These are phyloP conservation scores for Spergularia bocconei DNA, from an alignment of 148 eudicot genomes.

Conservation along the genomic window DNA sequence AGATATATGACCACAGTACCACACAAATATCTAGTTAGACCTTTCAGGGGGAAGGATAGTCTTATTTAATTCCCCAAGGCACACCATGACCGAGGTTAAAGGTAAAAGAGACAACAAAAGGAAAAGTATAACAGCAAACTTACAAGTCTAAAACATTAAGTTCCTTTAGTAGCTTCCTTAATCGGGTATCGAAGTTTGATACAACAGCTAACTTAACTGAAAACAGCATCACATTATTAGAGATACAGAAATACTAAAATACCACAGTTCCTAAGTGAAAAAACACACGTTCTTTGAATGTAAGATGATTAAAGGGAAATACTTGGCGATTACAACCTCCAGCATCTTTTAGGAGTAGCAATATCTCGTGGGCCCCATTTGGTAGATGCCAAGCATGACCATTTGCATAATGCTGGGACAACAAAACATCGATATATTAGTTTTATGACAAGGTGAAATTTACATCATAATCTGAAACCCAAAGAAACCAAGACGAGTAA, in stretches of 20 bases:
- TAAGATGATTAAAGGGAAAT: conserved; percentile 27
- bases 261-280: neutral
- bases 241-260: neutral
- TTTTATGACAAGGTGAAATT: neutral
- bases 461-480: neutral
- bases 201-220: conserved; percentile 96
- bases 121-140: conserved; percentile 26
- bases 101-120: neutral
- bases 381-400: conserved; percentile 96
- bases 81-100: neutral
- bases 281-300: neutral
- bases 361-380: conserved; percentile 69
- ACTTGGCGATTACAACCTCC: conserved; percentile 66
- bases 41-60: neutral
- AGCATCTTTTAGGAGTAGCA: conserved; percentile 59
- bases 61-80: neutral
- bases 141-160: conserved; percentile 79
- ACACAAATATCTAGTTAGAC: neutral
- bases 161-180: conserved; percentile 90
- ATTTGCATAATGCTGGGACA: conserved; percentile 78
- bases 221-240: conserved; percentile 20
- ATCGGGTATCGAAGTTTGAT: conserved; percentile 91
- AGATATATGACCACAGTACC: neutral
- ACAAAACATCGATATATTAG: conserved; percentile 20
- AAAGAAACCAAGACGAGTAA: neutral